phyloP scores from a whole-genome alignment of 2,329 filamentous ascomycete genomes.

The Paecilomyces niveus region DNA sequence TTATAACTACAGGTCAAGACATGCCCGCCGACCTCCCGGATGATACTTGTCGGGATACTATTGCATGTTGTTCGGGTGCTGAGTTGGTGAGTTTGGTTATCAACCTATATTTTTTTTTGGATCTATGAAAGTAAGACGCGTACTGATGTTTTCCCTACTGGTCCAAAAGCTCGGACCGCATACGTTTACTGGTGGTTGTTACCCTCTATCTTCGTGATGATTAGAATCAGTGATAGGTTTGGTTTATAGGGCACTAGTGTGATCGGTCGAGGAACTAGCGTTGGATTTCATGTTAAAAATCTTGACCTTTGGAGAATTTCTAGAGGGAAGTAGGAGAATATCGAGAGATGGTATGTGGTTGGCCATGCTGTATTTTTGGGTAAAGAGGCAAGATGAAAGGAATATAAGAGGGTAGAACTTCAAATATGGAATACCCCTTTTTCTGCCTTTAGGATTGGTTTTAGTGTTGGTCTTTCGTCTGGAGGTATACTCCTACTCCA shows the following conservation, averaged over 20 bases:
- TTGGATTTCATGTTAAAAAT: not conserved
- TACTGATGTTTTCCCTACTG: not conserved
- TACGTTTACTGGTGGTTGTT: not conserved
- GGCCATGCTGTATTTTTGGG: too few species aligned
- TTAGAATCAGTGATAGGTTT: not conserved
- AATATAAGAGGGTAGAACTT: not conserved
- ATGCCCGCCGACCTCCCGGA: not conserved
- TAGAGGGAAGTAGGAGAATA: too few species aligned
- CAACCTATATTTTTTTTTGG: not conserved
- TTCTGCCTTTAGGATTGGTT: not conserved
- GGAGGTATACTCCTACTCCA: too few species aligned
- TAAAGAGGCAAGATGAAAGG: too few species aligned
- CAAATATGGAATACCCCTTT: not conserved
- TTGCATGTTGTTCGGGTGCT: not conserved
- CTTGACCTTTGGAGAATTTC: too few species aligned
- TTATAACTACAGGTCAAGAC: not conserved
- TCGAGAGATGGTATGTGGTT: too few species aligned
- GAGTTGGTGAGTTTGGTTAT: not conserved
- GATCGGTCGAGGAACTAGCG: not conserved
- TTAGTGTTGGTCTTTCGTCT: not conserved
- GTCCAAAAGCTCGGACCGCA: not conserved
- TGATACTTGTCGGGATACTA: not conserved
- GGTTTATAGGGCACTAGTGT: too few species aligned
- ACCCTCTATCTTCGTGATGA: not conserved
- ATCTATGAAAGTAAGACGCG: not conserved